These are phyloP conservation scores for Haberlea rhodopensis DNA, from an alignment of 257 asterid genomes.

Conservation along the genomic window DNA sequence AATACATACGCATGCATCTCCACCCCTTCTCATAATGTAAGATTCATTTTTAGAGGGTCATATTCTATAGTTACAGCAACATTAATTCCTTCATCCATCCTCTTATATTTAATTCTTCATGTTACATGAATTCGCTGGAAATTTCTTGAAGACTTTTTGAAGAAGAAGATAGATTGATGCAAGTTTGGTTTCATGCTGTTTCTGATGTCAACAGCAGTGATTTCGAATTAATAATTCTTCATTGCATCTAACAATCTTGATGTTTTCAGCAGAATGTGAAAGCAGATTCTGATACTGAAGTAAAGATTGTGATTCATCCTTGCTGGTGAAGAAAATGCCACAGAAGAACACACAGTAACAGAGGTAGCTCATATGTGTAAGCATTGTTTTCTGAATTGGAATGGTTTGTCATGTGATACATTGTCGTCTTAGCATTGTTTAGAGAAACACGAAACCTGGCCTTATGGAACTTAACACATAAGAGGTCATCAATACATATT, in stretches of 20 bases:
- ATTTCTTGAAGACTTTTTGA: background rate
- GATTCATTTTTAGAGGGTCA: too few species aligned
- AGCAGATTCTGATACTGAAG: slow-evolving; percentile 83
- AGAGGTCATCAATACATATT: too few species aligned
- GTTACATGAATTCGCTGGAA: background rate
- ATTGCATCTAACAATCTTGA: slow-evolving; percentile 3
- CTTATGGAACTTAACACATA: too few species aligned
- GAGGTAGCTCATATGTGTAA: slow-evolving; percentile 81
- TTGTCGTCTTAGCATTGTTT: too few species aligned
- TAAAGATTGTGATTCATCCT: slow-evolving; percentile 86
- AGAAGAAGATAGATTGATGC: background rate
- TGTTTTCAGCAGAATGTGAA: slow-evolving; percentile 70
- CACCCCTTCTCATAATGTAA: too few species aligned
- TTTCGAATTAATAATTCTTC: background rate
- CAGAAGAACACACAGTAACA: slow-evolving; percentile 50
- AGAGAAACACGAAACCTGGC: too few species aligned
- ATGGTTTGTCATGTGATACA: too few species aligned
- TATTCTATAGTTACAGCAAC: too few species aligned
- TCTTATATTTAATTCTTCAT: background rate
- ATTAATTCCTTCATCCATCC: background rate
- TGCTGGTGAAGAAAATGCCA: slow-evolving; percentile 68
- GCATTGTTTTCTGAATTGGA: slow-evolving; percentile 27
- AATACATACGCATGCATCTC: too few species aligned
- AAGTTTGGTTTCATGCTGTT: background rate
- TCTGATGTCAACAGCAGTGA: background rate